phyloP scores from a whole-genome alignment of 305 asterid genomes.

The Fraxinus ornus region DNA sequence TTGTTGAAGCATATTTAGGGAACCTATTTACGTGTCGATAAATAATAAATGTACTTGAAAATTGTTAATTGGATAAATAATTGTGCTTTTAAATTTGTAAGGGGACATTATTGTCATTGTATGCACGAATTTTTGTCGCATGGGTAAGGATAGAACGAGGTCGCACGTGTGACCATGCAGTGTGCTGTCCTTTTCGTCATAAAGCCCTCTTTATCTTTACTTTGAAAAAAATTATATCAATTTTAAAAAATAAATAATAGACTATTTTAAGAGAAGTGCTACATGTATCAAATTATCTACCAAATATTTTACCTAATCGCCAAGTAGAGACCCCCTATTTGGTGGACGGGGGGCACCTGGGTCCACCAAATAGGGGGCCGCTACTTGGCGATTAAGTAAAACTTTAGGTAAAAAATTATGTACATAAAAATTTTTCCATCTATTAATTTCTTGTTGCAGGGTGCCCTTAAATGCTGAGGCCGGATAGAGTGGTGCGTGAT shows the following conservation, averaged over 20 bases:
- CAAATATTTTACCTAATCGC: no score
- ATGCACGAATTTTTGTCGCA: constrained; percentile 22
- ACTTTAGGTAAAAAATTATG: no score
- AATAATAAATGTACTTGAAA: constrained; percentile 25
- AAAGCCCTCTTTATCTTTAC: constrained; percentile 13
- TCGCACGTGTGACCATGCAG: constrained; percentile 50
- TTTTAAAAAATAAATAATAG: not conserved
- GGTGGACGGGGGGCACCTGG: no score
- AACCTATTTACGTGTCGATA: constrained; percentile 9
- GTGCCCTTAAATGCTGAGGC: no score
- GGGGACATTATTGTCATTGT: constrained; percentile 37
- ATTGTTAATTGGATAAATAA: constrained; percentile 5
- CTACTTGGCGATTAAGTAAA: no score
- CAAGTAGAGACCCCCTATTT: no score
- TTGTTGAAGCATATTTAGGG: no score
- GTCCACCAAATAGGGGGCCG: no score
- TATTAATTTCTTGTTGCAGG: no score
- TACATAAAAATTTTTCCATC: no score
- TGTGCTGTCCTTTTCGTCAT: constrained; percentile 40
- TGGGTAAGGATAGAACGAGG: constrained; percentile 7
- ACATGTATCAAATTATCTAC: no score
- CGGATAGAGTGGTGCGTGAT: no score
- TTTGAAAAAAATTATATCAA: not conserved
- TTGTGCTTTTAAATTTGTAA: constrained; percentile 20
- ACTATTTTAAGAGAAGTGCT: not conserved